These are phyloP conservation scores for Fusarium camptoceras DNA, from an alignment of 2,329 filamentous ascomycete genomes.

Conservation along the genomic window DNA sequence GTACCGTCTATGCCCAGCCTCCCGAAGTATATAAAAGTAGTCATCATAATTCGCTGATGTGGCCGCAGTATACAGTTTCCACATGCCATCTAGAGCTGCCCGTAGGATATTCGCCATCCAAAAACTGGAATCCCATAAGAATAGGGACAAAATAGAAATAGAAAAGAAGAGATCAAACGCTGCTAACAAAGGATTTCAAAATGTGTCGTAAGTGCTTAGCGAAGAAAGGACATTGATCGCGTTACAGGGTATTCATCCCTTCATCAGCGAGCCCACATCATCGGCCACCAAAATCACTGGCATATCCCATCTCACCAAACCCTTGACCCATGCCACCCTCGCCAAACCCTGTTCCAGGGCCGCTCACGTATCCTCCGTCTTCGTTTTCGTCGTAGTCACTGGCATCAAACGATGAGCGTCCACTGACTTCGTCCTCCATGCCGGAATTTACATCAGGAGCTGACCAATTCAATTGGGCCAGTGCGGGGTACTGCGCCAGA, in stretches of 20 bases:
- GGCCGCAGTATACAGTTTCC: slow-evolving; percentile 19
- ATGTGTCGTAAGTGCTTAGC: slow-evolving; percentile 7
- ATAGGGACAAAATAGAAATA: slow-evolving; percentile 7
- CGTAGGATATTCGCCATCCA: slow-evolving; percentile 23
- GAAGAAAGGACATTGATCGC: slow-evolving; percentile 18
- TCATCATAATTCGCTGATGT: slow-evolving; percentile 16
- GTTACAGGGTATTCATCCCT: slow-evolving; percentile 9
- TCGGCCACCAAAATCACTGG: slow-evolving; percentile 47
- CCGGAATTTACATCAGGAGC: slow-evolving; percentile 73
- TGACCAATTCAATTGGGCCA: slow-evolving; percentile 91
- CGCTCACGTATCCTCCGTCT: slow-evolving; percentile 74
- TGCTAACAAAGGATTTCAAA: slow-evolving; percentile 11
- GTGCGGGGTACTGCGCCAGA: slow-evolving; percentile 89
- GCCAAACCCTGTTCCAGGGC: slow-evolving; percentile 69
- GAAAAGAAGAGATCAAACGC: slow-evolving; percentile 22
- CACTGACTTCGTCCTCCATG: slow-evolving; percentile 80
- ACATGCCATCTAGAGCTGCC: slow-evolving; percentile 33
- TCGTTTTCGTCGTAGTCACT: slow-evolving; percentile 82
- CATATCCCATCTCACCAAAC: slow-evolving; percentile 55
- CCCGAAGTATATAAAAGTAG: slow-evolving; percentile 17
- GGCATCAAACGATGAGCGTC: slow-evolving; percentile 83
- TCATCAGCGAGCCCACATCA: slow-evolving; percentile 13
- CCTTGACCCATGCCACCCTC: slow-evolving; percentile 67
- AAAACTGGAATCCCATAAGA: slow-evolving; percentile 2
- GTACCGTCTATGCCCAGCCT: slow-evolving; percentile 45